Conservation (phyloP, 1,284 basidiomycete species). For the Vanrija pseudolonga region DNA sequence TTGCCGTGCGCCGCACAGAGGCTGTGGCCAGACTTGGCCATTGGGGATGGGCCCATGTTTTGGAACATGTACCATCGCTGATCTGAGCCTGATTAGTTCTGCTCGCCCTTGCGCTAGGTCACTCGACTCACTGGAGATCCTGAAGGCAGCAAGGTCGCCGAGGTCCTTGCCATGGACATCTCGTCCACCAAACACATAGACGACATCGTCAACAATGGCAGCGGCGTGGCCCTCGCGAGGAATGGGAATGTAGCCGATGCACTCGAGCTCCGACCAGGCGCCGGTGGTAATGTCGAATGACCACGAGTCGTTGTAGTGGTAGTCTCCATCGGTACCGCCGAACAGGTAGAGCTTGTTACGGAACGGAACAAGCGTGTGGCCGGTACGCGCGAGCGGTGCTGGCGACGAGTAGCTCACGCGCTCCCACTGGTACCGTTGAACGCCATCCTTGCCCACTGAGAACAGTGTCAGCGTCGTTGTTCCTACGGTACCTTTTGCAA, state of each 20-base stretch:
- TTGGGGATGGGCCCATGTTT: constrained; percentile 95
- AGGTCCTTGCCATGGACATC: constrained; percentile 97
- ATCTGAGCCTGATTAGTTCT: constrained; percentile 46
- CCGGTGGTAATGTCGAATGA: constrained; percentile 79
- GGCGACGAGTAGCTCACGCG: constrained; percentile 12
- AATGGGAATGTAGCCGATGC: constrained; percentile 95
- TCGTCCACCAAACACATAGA: constrained; percentile 96
- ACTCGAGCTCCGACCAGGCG: constrained; percentile 87
- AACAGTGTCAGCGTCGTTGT: background rate
- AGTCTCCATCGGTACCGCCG: constrained; percentile 95
- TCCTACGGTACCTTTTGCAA: no score
- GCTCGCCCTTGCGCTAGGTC: background rate
- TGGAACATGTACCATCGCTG: constrained; percentile 97
- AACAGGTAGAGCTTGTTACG: constrained; percentile 90
- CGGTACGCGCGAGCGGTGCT: constrained; percentile 62
- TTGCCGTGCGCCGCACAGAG: constrained; percentile 86
- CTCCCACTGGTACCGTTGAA: constrained; percentile 65
- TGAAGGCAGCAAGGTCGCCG: constrained; percentile 92
- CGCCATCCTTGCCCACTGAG: constrained; percentile 12
- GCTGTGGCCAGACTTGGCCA: constrained; percentile 86
- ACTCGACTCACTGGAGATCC: constrained; percentile 74
- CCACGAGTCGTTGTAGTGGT: constrained; percentile 99
- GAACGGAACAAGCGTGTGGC: constrained; percentile 83
- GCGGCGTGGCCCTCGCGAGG: constrained; percentile 96
- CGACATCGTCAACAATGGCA: constrained; percentile 93